Evolutionary conservation across 2,329 filamentous ascomycete genomes (phyloP).

Genomic region (Paecilomyces formosus): DNA sequence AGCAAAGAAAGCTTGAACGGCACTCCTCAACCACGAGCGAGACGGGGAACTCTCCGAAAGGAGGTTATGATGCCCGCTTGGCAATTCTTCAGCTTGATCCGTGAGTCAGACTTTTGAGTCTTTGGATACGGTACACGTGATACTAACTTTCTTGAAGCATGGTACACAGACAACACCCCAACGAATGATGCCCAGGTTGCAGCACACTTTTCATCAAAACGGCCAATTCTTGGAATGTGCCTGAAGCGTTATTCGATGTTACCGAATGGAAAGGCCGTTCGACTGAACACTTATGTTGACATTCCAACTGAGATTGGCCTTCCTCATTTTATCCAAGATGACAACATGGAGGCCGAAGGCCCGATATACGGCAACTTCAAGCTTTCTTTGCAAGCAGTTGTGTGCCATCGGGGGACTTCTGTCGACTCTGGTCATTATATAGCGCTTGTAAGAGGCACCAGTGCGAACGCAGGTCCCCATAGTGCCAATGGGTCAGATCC

Average conservation of each 20-base stretch:
- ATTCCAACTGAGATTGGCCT: conserved; percentile 78
- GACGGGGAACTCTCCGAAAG: conserved; percentile 49
- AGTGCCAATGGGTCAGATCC: conserved; percentile 17
- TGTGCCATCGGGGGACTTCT: conserved; percentile 83
- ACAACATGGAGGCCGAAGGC: conserved; percentile 59
- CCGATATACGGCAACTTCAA: conserved; percentile 83
- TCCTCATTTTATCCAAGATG: conserved; percentile 83
- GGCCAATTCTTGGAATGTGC: conserved; percentile 86
- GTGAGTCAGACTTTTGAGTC: conserved; percentile 43
- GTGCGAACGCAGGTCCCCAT: conserved; percentile 24
- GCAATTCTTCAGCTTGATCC: conserved; percentile 93
- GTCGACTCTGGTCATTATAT: conserved; percentile 89
- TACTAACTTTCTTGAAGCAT: conserved; percentile 52
- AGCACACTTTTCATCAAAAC: conserved; percentile 72
- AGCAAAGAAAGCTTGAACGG: conserved; percentile 23
- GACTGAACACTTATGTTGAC: conserved; percentile 78
- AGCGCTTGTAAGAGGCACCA: conserved; percentile 69
- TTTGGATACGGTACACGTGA: neutral
- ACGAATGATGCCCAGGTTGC: conserved; percentile 71
- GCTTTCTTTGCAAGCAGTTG: conserved; percentile 79
- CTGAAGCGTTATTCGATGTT: conserved; percentile 82
- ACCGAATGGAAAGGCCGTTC: conserved; percentile 58
- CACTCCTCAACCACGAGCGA: conserved; percentile 17
- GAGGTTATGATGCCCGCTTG: conserved; percentile 93
- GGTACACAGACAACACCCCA: conserved; percentile 67